Evolutionary conservation across 2,329 filamentous ascomycete genomes (phyloP).

Genomic region (Cladosporium colombiae): DNA sequence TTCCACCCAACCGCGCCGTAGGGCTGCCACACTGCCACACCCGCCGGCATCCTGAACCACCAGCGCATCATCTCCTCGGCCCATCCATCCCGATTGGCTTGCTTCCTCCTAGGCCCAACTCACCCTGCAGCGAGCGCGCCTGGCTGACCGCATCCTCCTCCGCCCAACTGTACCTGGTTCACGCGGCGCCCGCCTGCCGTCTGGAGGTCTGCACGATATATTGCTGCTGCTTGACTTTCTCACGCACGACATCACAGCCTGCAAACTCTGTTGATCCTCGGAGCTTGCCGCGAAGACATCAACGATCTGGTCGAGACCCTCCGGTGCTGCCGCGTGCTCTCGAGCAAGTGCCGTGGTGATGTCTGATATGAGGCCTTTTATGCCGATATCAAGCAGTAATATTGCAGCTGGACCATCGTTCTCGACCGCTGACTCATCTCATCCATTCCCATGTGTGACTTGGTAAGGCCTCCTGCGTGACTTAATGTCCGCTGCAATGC

Average conservation of each 20-base stretch:
- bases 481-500: conserved; percentile 3
- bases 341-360: background rate
- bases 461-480: conserved; percentile 7
- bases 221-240: background rate
- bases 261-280: conserved; percentile 12
- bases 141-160: conserved; percentile 17
- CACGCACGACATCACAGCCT: conserved; percentile 13
- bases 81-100: conserved; percentile 1
- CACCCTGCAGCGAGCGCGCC: conserved; percentile 8
- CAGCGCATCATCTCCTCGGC: conserved; percentile 3
- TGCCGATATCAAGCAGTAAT: background rate
- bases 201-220: conserved; percentile 20
- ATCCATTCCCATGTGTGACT: background rate
- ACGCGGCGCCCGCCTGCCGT: conserved; percentile 6
- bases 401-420: background rate
- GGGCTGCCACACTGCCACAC: conserved; percentile 9
- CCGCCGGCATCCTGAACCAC: conserved; percentile 7
- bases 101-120: background rate
- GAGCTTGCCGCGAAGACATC: conserved; percentile 4
- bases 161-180: conserved; percentile 7
- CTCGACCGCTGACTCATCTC: conserved; percentile 14
- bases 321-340: background rate
- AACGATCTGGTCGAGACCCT: background rate
- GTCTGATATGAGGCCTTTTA: background rate
- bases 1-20: conserved; percentile 1